Percentiles rank a stretch among this genome's conserved stretches.
Evolutionary conservation across 345 rosid genomes (phyloP).

Genomic region (Limnanthes douglasii): DNA sequence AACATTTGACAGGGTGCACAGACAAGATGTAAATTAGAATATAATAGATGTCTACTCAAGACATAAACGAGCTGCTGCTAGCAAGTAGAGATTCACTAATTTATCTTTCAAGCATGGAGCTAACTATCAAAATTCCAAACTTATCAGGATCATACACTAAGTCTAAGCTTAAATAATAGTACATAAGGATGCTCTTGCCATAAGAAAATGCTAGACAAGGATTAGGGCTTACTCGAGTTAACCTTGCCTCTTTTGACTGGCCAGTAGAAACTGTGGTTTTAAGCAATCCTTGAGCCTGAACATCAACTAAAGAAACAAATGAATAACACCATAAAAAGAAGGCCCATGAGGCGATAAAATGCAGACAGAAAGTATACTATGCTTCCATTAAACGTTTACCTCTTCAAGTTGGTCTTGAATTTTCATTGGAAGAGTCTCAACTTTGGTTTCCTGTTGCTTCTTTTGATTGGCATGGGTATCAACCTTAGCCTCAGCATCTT

Average conservation of each 20-base stretch:
- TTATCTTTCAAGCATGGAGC: too few species aligned
- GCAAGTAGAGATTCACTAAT: too few species aligned
- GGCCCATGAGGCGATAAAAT: slow-evolving; percentile 1
- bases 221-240: slow-evolving; percentile 72
- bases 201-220: neutral
- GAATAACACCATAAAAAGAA: slow-evolving; percentile 5
- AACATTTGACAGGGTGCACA: too few species aligned
- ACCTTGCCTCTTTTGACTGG: slow-evolving; percentile 94
- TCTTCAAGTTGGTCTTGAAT: slow-evolving; percentile 88
- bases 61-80: too few species aligned
- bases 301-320: slow-evolving; percentile 14
- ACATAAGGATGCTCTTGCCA: neutral
- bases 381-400: slow-evolving; percentile 25
- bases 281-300: slow-evolving; percentile 91
- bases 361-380: slow-evolving; percentile 1
- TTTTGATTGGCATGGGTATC: slow-evolving; percentile 26
- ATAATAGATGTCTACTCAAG: neutral
- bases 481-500: slow-evolving; percentile 22
- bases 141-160: too few species aligned
- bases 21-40: slow-evolving; percentile 7
- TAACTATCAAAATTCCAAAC: neutral
- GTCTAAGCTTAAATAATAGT: too few species aligned
- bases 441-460: slow-evolving; percentile 23
- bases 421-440: slow-evolving; percentile 25
- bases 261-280: slow-evolving; percentile 76